phyloP scores from a whole-genome alignment of 192 early-diverging fungal genomes.

The Coemansia sp. region DNA sequence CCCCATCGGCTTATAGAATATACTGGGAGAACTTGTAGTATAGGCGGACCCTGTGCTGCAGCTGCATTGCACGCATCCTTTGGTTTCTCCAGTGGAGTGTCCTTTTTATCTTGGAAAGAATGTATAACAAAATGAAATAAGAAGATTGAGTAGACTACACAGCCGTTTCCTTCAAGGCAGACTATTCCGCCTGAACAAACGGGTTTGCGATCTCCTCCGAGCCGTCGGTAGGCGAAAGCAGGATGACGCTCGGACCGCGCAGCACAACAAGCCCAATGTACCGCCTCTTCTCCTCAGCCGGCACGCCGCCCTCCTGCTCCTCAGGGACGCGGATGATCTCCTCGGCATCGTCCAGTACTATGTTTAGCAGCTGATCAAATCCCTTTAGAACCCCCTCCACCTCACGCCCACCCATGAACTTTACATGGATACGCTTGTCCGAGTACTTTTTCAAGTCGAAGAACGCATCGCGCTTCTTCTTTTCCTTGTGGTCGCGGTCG shows the following conservation, averaged over 20 bases:
- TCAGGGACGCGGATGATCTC: constrained; percentile 66
- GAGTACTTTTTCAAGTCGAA: constrained; percentile 92
- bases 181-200: constrained; percentile 61
- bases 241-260: constrained; percentile 85
- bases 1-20: no score
- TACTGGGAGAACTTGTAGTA: no score
- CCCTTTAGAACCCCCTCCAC: constrained; percentile 91
- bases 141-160: background rate
- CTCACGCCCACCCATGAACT: constrained; percentile 93
- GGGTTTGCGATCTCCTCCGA: constrained; percentile 91
- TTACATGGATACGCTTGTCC: constrained; percentile 88
- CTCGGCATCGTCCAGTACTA: constrained; percentile 91
- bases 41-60: no score
- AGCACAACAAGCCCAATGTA: constrained; percentile 84
- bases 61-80: no score
- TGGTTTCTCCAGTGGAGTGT: no score
- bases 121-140: background rate
- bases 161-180: background rate
- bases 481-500: constrained; percentile 55
- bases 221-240: constrained; percentile 90
- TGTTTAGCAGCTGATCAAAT: constrained; percentile 89
- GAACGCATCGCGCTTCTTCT: constrained; percentile 86
- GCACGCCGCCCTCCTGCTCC: constrained; percentile 28
- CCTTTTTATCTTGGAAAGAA: background rate
- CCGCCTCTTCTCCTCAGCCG: constrained; percentile 56